phyloP scores from a whole-genome alignment of 208 protist genomes.

The Leishmania braziliensis region DNA sequence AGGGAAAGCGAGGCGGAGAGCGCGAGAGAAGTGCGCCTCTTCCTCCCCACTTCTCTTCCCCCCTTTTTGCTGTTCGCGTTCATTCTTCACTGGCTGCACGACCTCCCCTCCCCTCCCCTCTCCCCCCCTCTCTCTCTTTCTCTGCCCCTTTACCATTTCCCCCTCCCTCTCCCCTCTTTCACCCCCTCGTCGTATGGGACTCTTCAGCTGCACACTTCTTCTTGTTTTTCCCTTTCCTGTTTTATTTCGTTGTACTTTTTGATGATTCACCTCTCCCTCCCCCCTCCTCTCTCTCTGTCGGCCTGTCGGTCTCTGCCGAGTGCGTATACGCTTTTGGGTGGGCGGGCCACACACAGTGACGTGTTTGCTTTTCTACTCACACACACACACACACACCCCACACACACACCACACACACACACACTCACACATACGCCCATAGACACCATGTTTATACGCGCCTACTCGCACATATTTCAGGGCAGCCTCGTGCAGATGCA shows the following conservation, averaged over 20 bases:
- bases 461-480: background rate
- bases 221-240: background rate
- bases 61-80: background rate
- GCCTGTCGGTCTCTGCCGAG: too few species aligned
- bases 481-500: background rate
- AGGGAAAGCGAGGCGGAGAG: background rate
- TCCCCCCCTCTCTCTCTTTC: background rate
- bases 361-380: background rate
- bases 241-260: background rate
- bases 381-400: background rate
- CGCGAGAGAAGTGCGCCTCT: background rate
- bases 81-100: background rate
- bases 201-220: background rate
- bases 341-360: background rate
- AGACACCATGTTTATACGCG: background rate
- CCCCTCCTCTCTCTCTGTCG: background rate
- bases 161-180: background rate
- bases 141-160: background rate
- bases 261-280: background rate
- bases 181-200: background rate
- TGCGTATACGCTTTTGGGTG: background rate
- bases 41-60: background rate
- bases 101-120: background rate
- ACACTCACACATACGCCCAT: background rate
- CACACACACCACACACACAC: background rate